Evolutionary conservation across 1,284 basidiomycete species (phyloP), one percentile per base, ranked within the genome.

Genomic region (Paramarasmius palmivorus): DNA sequence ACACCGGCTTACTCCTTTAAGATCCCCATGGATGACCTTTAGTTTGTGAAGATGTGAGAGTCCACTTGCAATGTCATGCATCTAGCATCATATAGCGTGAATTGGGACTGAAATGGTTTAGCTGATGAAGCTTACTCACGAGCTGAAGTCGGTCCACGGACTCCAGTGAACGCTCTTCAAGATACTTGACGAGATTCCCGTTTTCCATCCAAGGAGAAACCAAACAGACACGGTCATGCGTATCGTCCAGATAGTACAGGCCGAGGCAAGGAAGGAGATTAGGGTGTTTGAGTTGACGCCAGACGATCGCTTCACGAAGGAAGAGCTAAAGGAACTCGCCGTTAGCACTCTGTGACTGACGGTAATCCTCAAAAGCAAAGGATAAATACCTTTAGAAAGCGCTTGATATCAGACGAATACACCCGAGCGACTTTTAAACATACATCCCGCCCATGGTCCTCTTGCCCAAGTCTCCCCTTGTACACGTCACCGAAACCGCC

Each of bases 201-300:
- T 52, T 46, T 15, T 34, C 26, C 50, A 52, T 52, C 50, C 50
- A 52, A 7, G 50, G 50, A 12, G 50, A 52, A 4, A 52, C 42
- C 10, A 52, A 22, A 29, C 41, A 52, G 25, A 52, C 51, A 19
- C 56, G 57, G 17, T 32, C 19, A 55, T 51, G 49, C 46, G 49
- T 40, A 49, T 49, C 44, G 39, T 41, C 50, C 48, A 45, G 26
- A 10, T 45, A 34, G 46, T 37, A 35, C 1, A 52, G 34, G 10
- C 50, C 50, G n/a, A 52, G 34, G 22, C 44, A 52, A 8, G 40
- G 50, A 3, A 52, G 15, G 14, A 52, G 12, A 36, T 46, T 52
- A 2, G 40, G 41, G 25, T 52, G 50, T 15, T 37, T 52, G 5
- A 46, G 19, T 22, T 46, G 50, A 22, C 29, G 14, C 50, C 50